Evolutionary conservation across 768 basidiomycete species (phyloP).

Genomic region (Boletus reticuloceps): DNA sequence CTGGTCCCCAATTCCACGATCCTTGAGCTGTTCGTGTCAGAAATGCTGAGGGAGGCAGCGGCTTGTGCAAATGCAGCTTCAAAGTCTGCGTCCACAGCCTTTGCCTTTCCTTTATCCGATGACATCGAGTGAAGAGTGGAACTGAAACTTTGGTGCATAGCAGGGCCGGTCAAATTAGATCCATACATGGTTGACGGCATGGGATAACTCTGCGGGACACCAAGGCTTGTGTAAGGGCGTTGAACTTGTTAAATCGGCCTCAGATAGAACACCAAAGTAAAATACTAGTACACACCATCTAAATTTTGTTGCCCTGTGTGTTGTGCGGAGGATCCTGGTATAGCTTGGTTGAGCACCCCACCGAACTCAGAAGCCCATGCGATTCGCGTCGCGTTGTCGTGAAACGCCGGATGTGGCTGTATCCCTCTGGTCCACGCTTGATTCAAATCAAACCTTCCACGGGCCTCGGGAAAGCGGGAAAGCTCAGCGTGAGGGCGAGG

Average conservation of each 20-base stretch:
- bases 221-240: conserved; percentile 37
- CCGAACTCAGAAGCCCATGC: conserved; percentile 62
- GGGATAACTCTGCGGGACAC: conserved; percentile 35
- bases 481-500: conserved; percentile 33
- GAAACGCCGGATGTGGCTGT: conserved; percentile 38
- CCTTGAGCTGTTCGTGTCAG: conserved; percentile 41
- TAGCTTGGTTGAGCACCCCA: conserved; percentile 23
- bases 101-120: conserved; percentile 69
- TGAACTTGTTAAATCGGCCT: conserved; percentile 27
- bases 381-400: conserved; percentile 31
- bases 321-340: conserved; percentile 31
- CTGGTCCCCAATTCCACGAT: conserved; percentile 55
- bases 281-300: conserved; percentile 15
- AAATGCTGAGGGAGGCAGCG: conserved; percentile 47
- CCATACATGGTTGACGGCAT: conserved; percentile 34
- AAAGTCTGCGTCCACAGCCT: conserved; percentile 73
- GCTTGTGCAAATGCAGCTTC: conserved; percentile 81
- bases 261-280: not conserved
- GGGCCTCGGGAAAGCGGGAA: conserved; percentile 20
- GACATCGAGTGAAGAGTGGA: conserved; percentile 20
- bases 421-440: conserved; percentile 56
- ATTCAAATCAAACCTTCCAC: conserved; percentile 37
- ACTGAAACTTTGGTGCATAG: conserved; percentile 34
- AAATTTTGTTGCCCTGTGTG: conserved; percentile 26
- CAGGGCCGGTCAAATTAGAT: conserved; percentile 31